A percentile compares a stretch with the other conserved stretches of the same genome.
Conservation (phyloP, 2,329 filamentous ascomycete genomes). For the Penicillium brasilianum region DNA sequence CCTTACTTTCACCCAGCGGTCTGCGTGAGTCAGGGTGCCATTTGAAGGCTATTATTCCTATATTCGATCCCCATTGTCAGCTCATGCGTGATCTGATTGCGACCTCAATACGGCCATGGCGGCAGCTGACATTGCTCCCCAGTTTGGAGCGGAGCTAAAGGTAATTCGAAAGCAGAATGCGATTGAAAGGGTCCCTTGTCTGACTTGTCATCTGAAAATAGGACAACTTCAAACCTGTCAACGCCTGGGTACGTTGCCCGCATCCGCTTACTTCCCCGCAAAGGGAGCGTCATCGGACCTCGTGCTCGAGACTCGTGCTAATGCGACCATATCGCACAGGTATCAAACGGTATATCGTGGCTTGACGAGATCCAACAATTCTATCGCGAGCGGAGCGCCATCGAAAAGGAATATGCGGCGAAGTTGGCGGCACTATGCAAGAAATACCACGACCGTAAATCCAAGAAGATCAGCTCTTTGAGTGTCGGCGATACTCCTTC, state of each 20-base stretch:
- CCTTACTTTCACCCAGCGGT: background rate
- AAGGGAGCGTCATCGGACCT: constrained; percentile 18
- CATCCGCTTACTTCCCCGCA: constrained; percentile 26
- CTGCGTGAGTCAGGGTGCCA: background rate
- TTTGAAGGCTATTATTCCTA: background rate
- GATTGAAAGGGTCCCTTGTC: background rate
- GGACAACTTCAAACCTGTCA: constrained; percentile 97
- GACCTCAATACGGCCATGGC: constrained; percentile 63
- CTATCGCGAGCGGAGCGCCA: constrained; percentile 89
- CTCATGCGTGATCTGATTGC: constrained; percentile 35
- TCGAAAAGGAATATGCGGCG: constrained; percentile 95
- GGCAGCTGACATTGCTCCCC: constrained; percentile 79
- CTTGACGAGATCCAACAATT: constrained; percentile 96
- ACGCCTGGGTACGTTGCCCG: constrained; percentile 70
- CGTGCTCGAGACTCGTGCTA: constrained; percentile 22
- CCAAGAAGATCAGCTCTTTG: constrained; percentile 81
- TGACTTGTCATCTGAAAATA: constrained; percentile 45
- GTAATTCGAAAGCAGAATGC: constrained; percentile 53
- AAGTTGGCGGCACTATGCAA: constrained; percentile 87
- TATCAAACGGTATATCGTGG: constrained; percentile 86
- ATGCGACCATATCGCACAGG: constrained; percentile 50
- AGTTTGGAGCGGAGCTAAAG: constrained; percentile 94
- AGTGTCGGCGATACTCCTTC: constrained; percentile 92
- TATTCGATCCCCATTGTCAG: constrained; percentile 10
- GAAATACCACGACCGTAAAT: constrained; percentile 97